A percentile compares a stretch with the other conserved stretches of the same genome.
These are phyloP conservation scores for Pseudocercospora crystallina DNA, from an alignment of 2,329 filamentous ascomycete genomes.

Conservation along the genomic window DNA sequence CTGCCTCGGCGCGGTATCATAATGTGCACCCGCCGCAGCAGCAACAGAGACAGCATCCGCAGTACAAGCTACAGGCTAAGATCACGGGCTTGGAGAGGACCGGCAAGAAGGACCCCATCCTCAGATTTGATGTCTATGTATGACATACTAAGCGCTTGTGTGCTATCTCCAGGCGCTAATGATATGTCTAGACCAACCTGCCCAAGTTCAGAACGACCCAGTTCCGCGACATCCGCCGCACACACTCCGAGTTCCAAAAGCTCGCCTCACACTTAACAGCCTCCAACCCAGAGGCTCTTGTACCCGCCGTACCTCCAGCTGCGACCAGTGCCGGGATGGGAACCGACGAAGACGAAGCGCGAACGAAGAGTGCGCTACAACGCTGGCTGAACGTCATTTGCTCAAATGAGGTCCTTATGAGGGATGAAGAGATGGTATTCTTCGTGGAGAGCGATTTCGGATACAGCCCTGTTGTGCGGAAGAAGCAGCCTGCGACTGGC, in stretches of 20 bases:
- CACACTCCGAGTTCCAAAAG: constrained; percentile 94
- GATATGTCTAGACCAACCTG: constrained; percentile 82
- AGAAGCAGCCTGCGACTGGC: constrained; percentile 95
- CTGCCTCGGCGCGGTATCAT: constrained; percentile 33
- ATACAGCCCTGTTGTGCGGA: constrained; percentile 91
- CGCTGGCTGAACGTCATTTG: constrained; percentile 95
- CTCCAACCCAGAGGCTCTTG: constrained; percentile 92
- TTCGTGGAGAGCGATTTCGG: constrained; percentile 99
- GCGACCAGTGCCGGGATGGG: constrained; percentile 90
- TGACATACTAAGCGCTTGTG: constrained; percentile 34
- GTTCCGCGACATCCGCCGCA: constrained; percentile 92
- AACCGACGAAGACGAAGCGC: constrained; percentile 89
- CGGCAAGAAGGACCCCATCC: constrained; percentile 90
- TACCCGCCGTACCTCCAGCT: constrained; percentile 92
- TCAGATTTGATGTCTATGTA: constrained; percentile 97
- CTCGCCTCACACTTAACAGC: constrained; percentile 95
- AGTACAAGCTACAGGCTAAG: constrained; percentile 80
- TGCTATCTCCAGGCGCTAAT: not conserved
- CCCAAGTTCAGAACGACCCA: constrained; percentile 96
- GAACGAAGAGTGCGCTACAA: constrained; percentile 87
- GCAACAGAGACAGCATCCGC: constrained; percentile 34
- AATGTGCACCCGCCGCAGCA: constrained; percentile 37
- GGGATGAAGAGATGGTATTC: constrained; percentile 94
- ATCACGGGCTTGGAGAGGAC: constrained; percentile 90
- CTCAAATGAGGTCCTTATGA: constrained; percentile 85